Base-by-base conservation (phyloP, 2,329 filamentous ascomycete genomes). In the Cladosporium phlei region DNA sequence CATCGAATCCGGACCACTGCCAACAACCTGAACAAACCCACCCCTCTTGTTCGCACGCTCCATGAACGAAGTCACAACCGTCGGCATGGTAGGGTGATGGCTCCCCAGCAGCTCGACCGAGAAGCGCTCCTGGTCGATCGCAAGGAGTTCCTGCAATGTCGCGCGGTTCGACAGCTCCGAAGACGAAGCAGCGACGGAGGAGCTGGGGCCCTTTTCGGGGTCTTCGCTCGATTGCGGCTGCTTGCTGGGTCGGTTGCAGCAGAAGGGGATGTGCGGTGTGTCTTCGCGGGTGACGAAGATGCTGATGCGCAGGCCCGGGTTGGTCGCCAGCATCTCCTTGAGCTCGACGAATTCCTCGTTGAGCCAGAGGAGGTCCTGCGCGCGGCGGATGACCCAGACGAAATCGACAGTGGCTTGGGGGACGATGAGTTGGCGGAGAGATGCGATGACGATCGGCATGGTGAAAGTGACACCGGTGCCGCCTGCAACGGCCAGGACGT, bases 341-440 rank as follows among this genome's bases (percentile, higher is more conserved):
- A 85, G 64, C 5, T 69, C 52, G 2, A 72, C 67, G 9, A 86
- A 64, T 59, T 86, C 83, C 5, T 67, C 57, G 20, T 66, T 63
- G 8, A 85, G 67, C 82, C 83, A 86, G 16, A 71, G 66, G 12
- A 78, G 61, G 51, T 85, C 77, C 5, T 63, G 59, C 5, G 66
- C 66, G 30, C 75, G 73, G 11, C 80, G 72, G 28, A 86, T 69
- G 2, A 77, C 75, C 83, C 83, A 86, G 47, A 85, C 67, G n/a
- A 86, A 74, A 55, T 82, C 76, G 2, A 85, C 85, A 67, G 81
- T 34, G 19, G 44, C 44, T 39, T 47, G 44, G 0, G 44, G 44
- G 3, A 47, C 28, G 14, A 47, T 47, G 24, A 47, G 20, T 27
- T 47, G 44, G 35, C 59, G 60, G 14, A 79, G 61, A 0, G 79